phyloP scores from a whole-genome alignment of 2,329 filamentous ascomycete species.

The Fusarium sp. region DNA sequence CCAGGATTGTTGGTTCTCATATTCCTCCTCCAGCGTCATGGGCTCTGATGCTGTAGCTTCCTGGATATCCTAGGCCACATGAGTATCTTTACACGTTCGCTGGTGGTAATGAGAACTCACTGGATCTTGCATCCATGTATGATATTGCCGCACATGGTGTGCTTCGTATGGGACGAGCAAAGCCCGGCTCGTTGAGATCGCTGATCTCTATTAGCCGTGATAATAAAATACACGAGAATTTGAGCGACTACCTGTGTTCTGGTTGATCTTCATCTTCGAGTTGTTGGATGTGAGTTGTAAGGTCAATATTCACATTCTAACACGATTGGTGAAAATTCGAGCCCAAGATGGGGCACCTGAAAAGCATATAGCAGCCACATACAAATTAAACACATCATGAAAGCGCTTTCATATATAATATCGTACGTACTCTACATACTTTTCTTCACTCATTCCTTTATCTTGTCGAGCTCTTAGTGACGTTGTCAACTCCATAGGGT shows the following conservation, averaged over 20 bases:
- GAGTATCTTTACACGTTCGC: not conserved
- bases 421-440: constrained; percentile 38
- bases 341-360: constrained; percentile 19
- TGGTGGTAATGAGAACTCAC: constrained; percentile 55
- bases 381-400: not conserved
- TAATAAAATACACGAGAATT: accelerated
- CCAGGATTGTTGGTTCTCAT: constrained; percentile 92
- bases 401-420: constrained; percentile 21
- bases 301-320: constrained; percentile 13
- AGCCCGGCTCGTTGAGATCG: constrained; percentile 73
- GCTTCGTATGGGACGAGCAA: constrained; percentile 87
- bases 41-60: constrained; percentile 89
- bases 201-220: constrained; percentile 58
- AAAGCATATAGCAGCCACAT: not conserved
- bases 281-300: constrained; percentile 26
- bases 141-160: constrained; percentile 86
- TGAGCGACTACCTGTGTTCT: constrained; percentile 57
- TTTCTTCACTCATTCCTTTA: constrained; percentile 5
- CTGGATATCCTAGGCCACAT: constrained; percentile 74
- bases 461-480: not conserved
- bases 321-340: constrained; percentile 30
- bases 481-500: constrained; percentile 1
- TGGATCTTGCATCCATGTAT: constrained; percentile 91
- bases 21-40: constrained; percentile 83
- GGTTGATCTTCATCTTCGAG: constrained; percentile 60